Conservation (phyloP, 1,284 basidiomycete species). For the Agaricales sp. region DNA sequence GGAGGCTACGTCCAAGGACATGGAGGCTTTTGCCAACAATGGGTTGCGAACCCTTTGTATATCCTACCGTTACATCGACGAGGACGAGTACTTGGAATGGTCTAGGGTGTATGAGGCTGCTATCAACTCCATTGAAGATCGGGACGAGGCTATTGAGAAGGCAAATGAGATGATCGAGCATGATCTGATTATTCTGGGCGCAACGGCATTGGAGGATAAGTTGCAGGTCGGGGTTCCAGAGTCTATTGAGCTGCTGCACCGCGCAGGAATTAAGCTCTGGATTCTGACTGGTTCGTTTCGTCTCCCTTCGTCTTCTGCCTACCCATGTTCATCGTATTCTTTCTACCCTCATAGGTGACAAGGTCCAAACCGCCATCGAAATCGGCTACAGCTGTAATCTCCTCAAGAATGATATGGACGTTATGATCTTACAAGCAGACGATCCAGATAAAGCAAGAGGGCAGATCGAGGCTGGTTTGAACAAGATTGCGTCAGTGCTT, state of each 20-base stretch:
- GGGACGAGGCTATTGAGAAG: constrained; percentile 88
- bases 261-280: constrained; percentile 96
- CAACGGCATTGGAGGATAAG: constrained; percentile 95
- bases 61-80: constrained; percentile 69
- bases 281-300: constrained; percentile 66
- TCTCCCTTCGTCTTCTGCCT: constrained; percentile 2
- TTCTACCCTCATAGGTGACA: constrained; percentile 77
- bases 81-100: constrained; percentile 84
- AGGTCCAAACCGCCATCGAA: constrained; percentile 96
- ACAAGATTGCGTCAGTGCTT: constrained; percentile 84
- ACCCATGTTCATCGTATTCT: constrained; percentile 6
- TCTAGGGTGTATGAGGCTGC: constrained; percentile 77
- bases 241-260: constrained; percentile 86
- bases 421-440: constrained; percentile 94
- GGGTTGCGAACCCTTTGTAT: constrained; percentile 91
- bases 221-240: constrained; percentile 95
- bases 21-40: constrained; percentile 90
- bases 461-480: constrained; percentile 88
- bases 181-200: constrained; percentile 77
- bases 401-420: constrained; percentile 84
- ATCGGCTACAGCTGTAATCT: constrained; percentile 91
- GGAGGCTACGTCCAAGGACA: constrained; percentile 72
- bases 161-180: constrained; percentile 82
- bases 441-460: constrained; percentile 63
- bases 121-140: constrained; percentile 59